Evolutionary conservation across 2,329 filamentous ascomycete species (phyloP).

Genomic region (Lachnellula willkommii): DNA sequence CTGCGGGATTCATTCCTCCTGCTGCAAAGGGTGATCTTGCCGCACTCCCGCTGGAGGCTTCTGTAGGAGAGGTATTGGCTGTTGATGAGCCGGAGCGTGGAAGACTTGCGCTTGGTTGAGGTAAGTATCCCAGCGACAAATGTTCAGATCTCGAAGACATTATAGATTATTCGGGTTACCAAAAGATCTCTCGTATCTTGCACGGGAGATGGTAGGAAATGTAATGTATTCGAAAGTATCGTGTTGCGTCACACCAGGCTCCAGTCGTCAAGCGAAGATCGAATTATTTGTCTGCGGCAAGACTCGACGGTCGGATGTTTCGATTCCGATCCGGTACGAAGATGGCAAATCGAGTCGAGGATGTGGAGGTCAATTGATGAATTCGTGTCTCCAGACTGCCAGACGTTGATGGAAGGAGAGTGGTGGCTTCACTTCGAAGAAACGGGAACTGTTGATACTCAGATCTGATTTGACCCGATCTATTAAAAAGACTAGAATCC

Average conservation of each 20-base stretch:
- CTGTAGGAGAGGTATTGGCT: slow-evolving; percentile 73
- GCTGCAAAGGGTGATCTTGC: slow-evolving; percentile 70
- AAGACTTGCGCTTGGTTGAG: slow-evolving; percentile 35
- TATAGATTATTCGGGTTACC: slow-evolving; percentile 61
- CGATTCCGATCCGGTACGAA: not conserved
- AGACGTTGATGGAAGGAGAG: not conserved
- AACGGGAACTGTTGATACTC: slow-evolving; percentile 4
- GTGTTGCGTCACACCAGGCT: slow-evolving; percentile 5
- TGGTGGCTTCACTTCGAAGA: not conserved
- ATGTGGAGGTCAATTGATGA: not conserved
- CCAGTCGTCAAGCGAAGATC: slow-evolving; percentile 5
- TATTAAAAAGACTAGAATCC: slow-evolving; percentile 21
- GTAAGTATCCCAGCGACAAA: slow-evolving; percentile 75
- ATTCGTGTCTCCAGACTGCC: not conserved
- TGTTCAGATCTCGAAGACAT: slow-evolving; percentile 87
- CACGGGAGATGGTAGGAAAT: slow-evolving; percentile 25
- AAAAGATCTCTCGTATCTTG: slow-evolving; percentile 24
- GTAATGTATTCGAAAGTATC: slow-evolving; percentile 22
- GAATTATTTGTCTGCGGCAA: slow-evolving; percentile 9
- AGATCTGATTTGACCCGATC: slow-evolving; percentile 8
- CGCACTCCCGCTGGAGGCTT: slow-evolving; percentile 57
- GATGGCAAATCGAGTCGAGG: not conserved
- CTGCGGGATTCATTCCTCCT: slow-evolving; percentile 53
- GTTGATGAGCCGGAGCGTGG: slow-evolving; percentile 67
- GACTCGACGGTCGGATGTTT: slow-evolving; percentile 3